Conservation (phyloP, 2,329 filamentous ascomycete genomes). For the Fusarium coicis region DNA sequence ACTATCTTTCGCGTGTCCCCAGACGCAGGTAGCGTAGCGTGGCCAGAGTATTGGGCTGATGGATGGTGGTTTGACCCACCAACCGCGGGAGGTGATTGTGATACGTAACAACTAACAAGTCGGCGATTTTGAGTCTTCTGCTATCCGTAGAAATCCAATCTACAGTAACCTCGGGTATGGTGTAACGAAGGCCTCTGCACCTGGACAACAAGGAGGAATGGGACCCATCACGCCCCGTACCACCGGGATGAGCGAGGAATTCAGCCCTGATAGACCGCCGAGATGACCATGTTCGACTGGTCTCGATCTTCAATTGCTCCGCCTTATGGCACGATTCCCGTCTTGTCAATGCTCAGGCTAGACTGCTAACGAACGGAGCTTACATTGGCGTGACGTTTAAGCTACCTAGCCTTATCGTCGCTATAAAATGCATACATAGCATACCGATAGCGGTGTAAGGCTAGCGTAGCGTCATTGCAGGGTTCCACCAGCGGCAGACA, state of each 20-base stretch:
- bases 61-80: background rate
- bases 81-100: slow-evolving; percentile 3
- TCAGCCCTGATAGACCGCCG: slow-evolving; percentile 19
- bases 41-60: background rate
- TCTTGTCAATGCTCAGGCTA: slow-evolving; percentile 28
- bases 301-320: slow-evolving; percentile 44
- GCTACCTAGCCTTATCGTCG: slow-evolving; percentile 39
- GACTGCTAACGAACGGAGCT: slow-evolving; percentile 36
- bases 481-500: slow-evolving; percentile 30
- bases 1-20: slow-evolving; percentile 20
- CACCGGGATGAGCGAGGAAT: slow-evolving; percentile 42
- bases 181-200: slow-evolving; percentile 24
- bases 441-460: slow-evolving; percentile 1
- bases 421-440: background rate
- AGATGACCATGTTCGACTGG: slow-evolving; percentile 37
- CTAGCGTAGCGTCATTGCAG: slow-evolving; percentile 20
- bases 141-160: slow-evolving; percentile 1
- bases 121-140: slow-evolving; percentile 24
- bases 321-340: slow-evolving; percentile 45
- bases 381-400: slow-evolving; percentile 43
- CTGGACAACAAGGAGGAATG: slow-evolving; percentile 31
- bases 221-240: slow-evolving; percentile 42
- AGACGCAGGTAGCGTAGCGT: slow-evolving; percentile 3
- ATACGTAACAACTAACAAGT: slow-evolving; percentile 8
- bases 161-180: slow-evolving; percentile 35